These are phyloP conservation scores for Boletus barrowsii DNA, from an alignment of 768 basidiomycete genomes.

Conservation along the genomic window DNA sequence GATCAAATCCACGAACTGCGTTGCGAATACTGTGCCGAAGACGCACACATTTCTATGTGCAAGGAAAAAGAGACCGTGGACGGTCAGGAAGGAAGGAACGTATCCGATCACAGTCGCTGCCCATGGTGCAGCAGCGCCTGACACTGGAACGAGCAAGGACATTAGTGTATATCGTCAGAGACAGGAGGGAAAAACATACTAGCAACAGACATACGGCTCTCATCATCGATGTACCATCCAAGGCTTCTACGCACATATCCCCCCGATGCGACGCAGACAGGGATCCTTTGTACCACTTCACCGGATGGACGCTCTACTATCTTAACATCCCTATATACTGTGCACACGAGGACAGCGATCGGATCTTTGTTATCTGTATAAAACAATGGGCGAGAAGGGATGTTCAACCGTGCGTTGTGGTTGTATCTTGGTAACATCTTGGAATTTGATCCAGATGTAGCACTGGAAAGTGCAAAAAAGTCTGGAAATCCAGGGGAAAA, in stretches of 20 bases:
- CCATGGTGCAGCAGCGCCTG: conserved; percentile 12
- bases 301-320: conserved; percentile 3
- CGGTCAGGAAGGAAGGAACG: conserved; percentile 16
- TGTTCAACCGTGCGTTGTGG: not conserved
- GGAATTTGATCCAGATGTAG: conserved; percentile 12
- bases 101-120: conserved; percentile 14
- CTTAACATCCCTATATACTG: conserved; percentile 1
- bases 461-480: conserved; percentile 8
- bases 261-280: not conserved
- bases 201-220: not conserved
- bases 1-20: conserved; percentile 12
- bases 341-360: not conserved
- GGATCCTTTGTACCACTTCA: conserved; percentile 7
- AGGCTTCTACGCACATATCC: not conserved
- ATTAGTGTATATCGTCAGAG: not conserved
- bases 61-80: conserved; percentile 24
- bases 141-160: conserved; percentile 1
- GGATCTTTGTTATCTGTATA: not conserved
- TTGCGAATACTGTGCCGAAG: not conserved
- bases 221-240: conserved; percentile 13
- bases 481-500: conserved; percentile 20
- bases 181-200: not conserved
- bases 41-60: not conserved
- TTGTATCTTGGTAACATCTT: conserved; percentile 14
- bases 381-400: not conserved